Base-by-base conservation (phyloP, 139 green algal genomes). In the Axilococcus clingmanii region DNA sequence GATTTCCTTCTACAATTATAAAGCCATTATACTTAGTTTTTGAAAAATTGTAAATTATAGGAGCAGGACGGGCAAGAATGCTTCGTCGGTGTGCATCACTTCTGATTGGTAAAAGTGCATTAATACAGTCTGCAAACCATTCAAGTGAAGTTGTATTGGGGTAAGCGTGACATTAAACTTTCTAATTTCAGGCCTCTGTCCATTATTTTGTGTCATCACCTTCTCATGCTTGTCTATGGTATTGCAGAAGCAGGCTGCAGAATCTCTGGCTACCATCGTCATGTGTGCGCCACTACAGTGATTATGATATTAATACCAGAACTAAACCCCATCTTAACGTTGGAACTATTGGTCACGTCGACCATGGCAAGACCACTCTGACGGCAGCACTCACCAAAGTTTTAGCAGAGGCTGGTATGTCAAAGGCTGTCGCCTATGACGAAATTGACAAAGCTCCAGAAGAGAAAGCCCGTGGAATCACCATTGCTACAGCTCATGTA, bases 361-460 rank as follows among this genome's bases (percentile, higher is more conserved):
- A 99, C 52, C 92, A 99, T 62, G 92, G 92, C 43, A 99, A 99
- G 55, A 99, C 92, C 3, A 99, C 90, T 0, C 75, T 99, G 11
- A 99, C 92, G 5, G 92, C 89, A 7, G 87, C 87, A 6, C 93
- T 95, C 63, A 94, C 80, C 17, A 89, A 89, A 76, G 86, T 96
- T 5, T 67, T 97, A n/a, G 60, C 91, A 9, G 91, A 97, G 59
- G 65, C 62, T 0, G 84, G 87, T 14, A 75, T 77, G 9, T 70
- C 60, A 37, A 83, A 87, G 43, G 76, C 71, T 14, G 65, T 94
- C 19, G 84, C 86, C 2, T 99, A 94, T 50, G 92, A 98, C 55
- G 72, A 94, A 68, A 99, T 99, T 44, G 92, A 99, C 74, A 98
- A 98, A 78, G 92, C 92, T 0, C 92, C 92, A 14, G 92, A 99